Base-by-base conservation (phyloP, 345 rosid species). In the Dimocarpus longan region DNA sequence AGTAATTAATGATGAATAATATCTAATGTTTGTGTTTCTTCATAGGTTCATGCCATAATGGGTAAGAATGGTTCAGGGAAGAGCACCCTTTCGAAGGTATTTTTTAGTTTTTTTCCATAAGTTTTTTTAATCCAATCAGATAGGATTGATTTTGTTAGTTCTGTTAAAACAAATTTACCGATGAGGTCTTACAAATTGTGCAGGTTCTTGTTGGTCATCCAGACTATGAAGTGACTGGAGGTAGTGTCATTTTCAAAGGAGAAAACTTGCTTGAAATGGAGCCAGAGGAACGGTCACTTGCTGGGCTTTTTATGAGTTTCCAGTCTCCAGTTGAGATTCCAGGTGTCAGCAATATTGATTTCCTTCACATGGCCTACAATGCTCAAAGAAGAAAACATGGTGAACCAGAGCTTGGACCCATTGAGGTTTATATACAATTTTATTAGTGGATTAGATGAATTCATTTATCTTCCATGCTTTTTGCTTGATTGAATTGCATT, bases 51-150 rank as follows among this genome's bases (percentile, higher is more conserved):
- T 81, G 98, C 98, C 32, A 86, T 94, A 60, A 93, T 94, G 99
- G 99, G 99, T 64, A 94, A 92, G 87, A 97, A 97, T 68, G 99
- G 98, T 77, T 97, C 99, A 8, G 98, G 98, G 75, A 97, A 94
- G 90, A 97, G 98, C 87, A 97, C 98, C 2, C 90, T 94, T 70
- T 88, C 98, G 13, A 97, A 93, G 98, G 99, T 94, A 68, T 42
- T 46, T 48, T 5, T 1, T 26, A 26, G 28, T 26, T 62, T 28
- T 66, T 3, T 6, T 6, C 37, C 52, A 46, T 21, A 60, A 60
- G 1, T 12, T 37, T 8, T 39, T 18, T 1, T 24, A 5, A 10
- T 66, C 8, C 8, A 6, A 15, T 62, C 48, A 24, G 21, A 10
- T 0, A 11, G 54, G 22, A 39, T n/a, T 59, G 22, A 2, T 9